A percentile compares a stretch with the other conserved stretches of the same genome.
Evolutionary conservation across 75 land plant genomes (phyloP).

Genomic region (Pinus tabuliformis): DNA sequence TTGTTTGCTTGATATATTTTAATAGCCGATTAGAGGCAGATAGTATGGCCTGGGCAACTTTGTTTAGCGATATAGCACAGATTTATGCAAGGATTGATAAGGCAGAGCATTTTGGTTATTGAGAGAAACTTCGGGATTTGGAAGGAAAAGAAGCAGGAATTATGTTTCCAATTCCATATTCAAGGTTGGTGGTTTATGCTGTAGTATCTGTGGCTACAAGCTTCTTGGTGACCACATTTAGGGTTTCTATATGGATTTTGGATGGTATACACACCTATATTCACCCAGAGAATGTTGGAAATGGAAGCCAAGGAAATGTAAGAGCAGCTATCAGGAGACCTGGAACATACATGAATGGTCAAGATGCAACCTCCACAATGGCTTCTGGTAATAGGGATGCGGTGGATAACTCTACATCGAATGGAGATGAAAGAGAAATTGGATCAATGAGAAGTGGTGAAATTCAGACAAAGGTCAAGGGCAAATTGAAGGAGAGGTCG

Average conservation of each 20-base stretch:
- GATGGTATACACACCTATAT: conserved; percentile 64
- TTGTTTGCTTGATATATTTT: neutral
- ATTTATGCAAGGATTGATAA: neutral
- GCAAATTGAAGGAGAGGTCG: neutral
- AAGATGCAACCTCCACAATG: neutral
- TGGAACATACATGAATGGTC: neutral
- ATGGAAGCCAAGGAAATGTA: conserved; percentile 5
- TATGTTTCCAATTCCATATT: conserved; percentile 11
- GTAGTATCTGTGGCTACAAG: conserved; percentile 8
- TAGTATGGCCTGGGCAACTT: neutral
- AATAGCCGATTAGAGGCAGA: neutral
- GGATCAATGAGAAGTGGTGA: no score
- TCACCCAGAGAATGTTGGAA: conserved; percentile 53
- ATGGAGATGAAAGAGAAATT: neutral
- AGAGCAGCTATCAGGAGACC: conserved; percentile 43
- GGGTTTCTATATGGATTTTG: conserved; percentile 10
- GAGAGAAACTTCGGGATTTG: neutral
- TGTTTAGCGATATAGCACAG: neutral
- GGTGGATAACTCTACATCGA: neutral
- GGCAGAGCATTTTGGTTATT: neutral
- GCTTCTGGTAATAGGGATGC: conserved; percentile 11
- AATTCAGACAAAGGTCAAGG: neutral
- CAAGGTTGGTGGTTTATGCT: conserved; percentile 9
- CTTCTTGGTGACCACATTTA: conserved; percentile 4
- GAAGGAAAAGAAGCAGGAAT: neutral